Percentiles rank a stretch among this genome's conserved stretches.
phyloP scores from a whole-genome alignment of 2,329 filamentous ascomycete genomes.

The Hypoxylon sp. region DNA sequence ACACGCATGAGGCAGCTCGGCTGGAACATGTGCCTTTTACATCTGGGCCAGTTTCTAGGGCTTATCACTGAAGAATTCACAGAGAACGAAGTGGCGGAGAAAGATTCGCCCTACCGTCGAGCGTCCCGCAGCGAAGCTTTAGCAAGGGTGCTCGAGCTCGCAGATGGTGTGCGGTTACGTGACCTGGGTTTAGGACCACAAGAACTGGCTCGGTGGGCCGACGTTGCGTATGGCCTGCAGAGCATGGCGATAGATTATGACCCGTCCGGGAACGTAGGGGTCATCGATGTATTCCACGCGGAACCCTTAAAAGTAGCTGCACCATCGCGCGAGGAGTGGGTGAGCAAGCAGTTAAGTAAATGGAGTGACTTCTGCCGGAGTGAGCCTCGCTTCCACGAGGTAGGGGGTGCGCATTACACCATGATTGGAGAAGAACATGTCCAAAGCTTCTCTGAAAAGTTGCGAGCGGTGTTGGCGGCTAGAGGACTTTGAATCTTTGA shows the following conservation, averaged over 20 bases:
- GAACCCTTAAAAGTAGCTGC: constrained; percentile 54
- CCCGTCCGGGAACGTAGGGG: constrained; percentile 55
- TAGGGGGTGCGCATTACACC: constrained; percentile 59
- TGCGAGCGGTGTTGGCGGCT: not conserved
- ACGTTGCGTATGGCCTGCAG: constrained; percentile 57
- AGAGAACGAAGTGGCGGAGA: constrained; percentile 30
- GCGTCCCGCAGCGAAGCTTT: constrained; percentile 42
- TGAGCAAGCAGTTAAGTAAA: constrained; percentile 50
- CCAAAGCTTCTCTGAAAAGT: not conserved
- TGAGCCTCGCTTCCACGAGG: constrained; percentile 53
- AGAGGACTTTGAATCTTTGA: not conserved
- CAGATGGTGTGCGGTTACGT: constrained; percentile 46
- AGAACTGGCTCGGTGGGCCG: constrained; percentile 55
- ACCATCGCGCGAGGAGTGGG: constrained; percentile 53
- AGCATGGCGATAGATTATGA: constrained; percentile 61
- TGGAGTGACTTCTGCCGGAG: constrained; percentile 56
- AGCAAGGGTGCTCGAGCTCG: constrained; percentile 45
- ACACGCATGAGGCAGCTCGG: constrained; percentile 58
- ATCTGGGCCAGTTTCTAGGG: constrained; percentile 59
- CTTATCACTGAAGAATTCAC: constrained; percentile 55
- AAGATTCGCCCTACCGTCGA: constrained; percentile 52
- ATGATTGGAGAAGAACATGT: constrained; percentile 52
- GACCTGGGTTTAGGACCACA: constrained; percentile 54
- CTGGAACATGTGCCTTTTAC: constrained; percentile 58
- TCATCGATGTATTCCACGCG: constrained; percentile 62